These are phyloP conservation scores for Zizania palustris DNA, from an alignment of 202 grass and related monocot species.

Conservation along the genomic window DNA sequence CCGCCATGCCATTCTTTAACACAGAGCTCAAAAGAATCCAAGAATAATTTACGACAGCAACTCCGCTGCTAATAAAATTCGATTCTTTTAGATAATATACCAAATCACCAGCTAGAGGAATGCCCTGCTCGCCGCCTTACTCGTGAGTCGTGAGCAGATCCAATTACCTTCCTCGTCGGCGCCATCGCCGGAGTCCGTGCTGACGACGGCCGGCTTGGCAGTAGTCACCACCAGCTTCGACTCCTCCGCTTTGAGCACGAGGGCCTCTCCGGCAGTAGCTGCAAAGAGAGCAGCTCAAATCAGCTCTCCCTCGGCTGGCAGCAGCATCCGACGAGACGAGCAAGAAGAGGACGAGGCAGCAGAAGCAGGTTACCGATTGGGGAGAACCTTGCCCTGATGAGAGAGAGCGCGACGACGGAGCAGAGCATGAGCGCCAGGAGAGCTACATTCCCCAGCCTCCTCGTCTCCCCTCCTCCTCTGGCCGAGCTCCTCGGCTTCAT, in stretches of 20 bases:
- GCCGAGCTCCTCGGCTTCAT: slow-evolving; percentile 69
- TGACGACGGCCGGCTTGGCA: slow-evolving; percentile 20
- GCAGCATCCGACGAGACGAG: background rate
- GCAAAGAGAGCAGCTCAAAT: slow-evolving; percentile 1
- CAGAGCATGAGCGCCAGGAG: slow-evolving; percentile 71
- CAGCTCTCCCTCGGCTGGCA: background rate
- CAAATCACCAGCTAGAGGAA: slow-evolving; percentile 21
- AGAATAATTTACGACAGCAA: background rate
- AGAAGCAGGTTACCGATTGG: slow-evolving; percentile 22
- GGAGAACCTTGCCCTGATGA: slow-evolving; percentile 64
- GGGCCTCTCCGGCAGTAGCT: slow-evolving; percentile 30
- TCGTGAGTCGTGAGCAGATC: slow-evolving; percentile 36
- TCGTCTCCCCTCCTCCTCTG: slow-evolving; percentile 50
- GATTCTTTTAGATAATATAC: background rate
- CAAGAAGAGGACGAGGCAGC: background rate
- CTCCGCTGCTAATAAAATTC: background rate
- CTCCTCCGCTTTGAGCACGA: slow-evolving; percentile 53
- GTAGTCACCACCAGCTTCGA: slow-evolving; percentile 18
- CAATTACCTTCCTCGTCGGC: slow-evolving; percentile 1
- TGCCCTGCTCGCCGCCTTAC: background rate
- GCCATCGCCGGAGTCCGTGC: slow-evolving; percentile 24
- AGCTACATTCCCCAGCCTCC: slow-evolving; percentile 61
- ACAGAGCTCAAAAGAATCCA: background rate
- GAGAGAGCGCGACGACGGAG: slow-evolving; percentile 66
- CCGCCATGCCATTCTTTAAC: background rate